phyloP scores from a whole-genome alignment of 2,329 filamentous ascomycete genomes.

The Trichoderma sp. region DNA sequence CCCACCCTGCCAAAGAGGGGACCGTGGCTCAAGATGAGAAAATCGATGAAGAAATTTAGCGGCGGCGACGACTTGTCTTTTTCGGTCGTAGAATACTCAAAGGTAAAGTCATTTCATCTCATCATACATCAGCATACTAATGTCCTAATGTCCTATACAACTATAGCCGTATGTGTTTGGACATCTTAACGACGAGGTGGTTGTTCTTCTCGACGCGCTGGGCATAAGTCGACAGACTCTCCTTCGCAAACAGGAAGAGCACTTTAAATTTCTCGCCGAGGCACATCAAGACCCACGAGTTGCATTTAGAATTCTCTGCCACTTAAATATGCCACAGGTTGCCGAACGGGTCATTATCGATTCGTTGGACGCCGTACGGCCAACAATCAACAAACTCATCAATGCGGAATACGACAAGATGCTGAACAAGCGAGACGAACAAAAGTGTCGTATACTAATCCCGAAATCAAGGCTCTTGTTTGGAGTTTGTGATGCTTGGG shows the following conservation, averaged over 20 bases:
- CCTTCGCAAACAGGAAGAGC: constrained; percentile 35
- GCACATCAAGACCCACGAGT: constrained; percentile 28
- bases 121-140: not conserved
- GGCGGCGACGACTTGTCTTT: constrained; percentile 37
- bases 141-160: too few species aligned
- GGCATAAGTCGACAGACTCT: constrained; percentile 33
- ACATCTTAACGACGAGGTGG: constrained; percentile 41
- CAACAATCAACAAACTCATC: constrained; percentile 30
- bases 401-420: constrained; percentile 34
- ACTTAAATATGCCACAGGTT: constrained; percentile 31
- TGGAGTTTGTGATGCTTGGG: constrained; percentile 38
- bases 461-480: constrained; percentile 39
- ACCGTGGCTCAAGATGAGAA: constrained; percentile 28
- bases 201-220: constrained; percentile 38
- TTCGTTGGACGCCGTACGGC: constrained; percentile 32
- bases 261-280: constrained; percentile 34
- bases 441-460: constrained; percentile 37
- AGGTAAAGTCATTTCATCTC: constrained; percentile 26
- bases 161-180: constrained; percentile 39
- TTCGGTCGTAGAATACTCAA: constrained; percentile 40
- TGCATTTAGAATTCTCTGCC: constrained; percentile 38
- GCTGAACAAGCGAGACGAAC: constrained; percentile 34
- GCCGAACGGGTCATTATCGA: constrained; percentile 39
- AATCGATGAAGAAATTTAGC: constrained; percentile 43
- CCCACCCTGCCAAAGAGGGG: constrained; percentile 25